Conservation (phyloP, 352 stramenopile species). For the Phytophthora pini region DNA sequence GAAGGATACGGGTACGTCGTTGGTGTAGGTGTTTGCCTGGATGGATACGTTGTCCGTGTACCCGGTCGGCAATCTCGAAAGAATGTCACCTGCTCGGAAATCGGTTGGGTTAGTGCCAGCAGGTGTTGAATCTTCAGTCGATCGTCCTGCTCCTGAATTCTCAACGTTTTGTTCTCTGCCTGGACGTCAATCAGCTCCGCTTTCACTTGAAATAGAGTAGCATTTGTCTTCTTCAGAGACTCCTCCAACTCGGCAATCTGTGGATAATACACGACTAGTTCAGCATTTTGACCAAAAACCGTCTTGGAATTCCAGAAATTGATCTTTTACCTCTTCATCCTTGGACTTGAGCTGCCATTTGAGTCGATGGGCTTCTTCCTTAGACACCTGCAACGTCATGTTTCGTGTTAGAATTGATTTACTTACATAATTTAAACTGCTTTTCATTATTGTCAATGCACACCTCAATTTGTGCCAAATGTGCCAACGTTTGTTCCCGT, state of each 20-base stretch:
- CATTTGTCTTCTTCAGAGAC: constrained; percentile 60
- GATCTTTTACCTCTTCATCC: constrained; percentile 61
- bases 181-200: constrained; percentile 69
- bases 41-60: constrained; percentile 58
- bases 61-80: constrained; percentile 74
- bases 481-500: constrained; percentile 56
- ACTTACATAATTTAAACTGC: background rate
- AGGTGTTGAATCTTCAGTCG: constrained; percentile 85
- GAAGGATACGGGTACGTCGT: constrained; percentile 73
- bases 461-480: constrained; percentile 67
- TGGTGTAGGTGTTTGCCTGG: constrained; percentile 24
- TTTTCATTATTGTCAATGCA: background rate
- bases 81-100: constrained; percentile 85
- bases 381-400: constrained; percentile 54
- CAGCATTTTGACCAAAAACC: background rate
- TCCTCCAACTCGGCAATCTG: constrained; percentile 70
- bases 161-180: constrained; percentile 69
- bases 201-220: constrained; percentile 67
- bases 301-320: background rate
- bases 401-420: constrained; percentile 3
- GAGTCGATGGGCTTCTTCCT: constrained; percentile 74
- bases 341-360: constrained; percentile 77
- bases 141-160: constrained; percentile 79
- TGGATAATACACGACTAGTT: constrained; percentile 2
- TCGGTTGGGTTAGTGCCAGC: constrained; percentile 80